phyloP scores from a whole-genome alignment of 805 yeast genomes.

The Nakazawaea ambrosiae region DNA sequence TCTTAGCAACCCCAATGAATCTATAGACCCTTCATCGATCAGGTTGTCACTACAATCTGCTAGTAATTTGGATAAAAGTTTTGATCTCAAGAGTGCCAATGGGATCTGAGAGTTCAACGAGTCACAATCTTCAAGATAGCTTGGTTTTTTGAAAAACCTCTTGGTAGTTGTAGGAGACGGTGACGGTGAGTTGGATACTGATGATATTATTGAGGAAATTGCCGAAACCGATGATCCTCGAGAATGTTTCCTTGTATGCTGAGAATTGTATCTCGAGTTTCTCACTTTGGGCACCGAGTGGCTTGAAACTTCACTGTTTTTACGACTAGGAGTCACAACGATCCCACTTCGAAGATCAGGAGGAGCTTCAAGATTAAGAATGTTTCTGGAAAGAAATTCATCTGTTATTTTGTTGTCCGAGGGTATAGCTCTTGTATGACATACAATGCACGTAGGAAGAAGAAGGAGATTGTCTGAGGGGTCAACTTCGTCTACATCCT shows the following conservation, averaged over 20 bases:
- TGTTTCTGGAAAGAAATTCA: too few relatives aligned
- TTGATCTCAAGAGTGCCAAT: conserved; percentile 14
- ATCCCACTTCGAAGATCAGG: too few relatives aligned
- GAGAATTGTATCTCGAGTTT: too few relatives aligned
- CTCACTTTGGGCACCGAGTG: too few relatives aligned
- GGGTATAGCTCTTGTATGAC: conserved; percentile 3
- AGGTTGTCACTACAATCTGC: too few relatives aligned
- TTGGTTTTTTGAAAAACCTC: neutral
- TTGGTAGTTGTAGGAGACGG: conserved; percentile 4
- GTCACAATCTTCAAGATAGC: too few relatives aligned
- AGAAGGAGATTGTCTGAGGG: too few relatives aligned
- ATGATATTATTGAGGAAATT: conserved; percentile 25
- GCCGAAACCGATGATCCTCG: conserved; percentile 28
- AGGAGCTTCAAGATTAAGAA: too few relatives aligned
- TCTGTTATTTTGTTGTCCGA: too few relatives aligned
- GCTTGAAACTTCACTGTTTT: too few relatives aligned
- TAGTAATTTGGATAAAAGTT: conserved; percentile 17
- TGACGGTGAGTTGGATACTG: conserved; percentile 18
- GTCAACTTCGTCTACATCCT: too few relatives aligned
- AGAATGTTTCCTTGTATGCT: conserved; percentile 23
- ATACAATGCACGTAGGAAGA: conserved; percentile 3
- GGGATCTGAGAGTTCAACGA: neutral
- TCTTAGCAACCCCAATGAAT: conserved; percentile 23
- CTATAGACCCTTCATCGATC: conserved; percentile 13
- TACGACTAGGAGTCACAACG: too few relatives aligned